A percentile compares a stretch with the other conserved stretches of the same genome.
Conservation (phyloP, 805 yeast species). For the Clavispora vitiphila region DNA sequence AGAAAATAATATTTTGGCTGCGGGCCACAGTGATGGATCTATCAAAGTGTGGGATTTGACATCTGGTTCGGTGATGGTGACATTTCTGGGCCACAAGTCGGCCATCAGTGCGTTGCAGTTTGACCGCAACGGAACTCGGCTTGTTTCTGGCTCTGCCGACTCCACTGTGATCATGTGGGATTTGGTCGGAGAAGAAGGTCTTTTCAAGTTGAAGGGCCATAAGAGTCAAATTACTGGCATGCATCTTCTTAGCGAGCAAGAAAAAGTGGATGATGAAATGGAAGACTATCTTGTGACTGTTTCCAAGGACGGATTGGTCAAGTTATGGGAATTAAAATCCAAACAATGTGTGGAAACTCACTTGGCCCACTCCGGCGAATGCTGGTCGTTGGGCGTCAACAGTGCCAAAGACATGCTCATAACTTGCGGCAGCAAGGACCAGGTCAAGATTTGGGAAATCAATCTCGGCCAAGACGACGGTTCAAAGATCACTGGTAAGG, state of each 20-base stretch:
- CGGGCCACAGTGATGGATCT: constrained; percentile 86
- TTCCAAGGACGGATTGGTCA: constrained; percentile 86
- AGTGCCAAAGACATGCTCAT: constrained; percentile 41
- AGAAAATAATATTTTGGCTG: constrained; percentile 68
- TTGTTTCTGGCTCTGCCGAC: constrained; percentile 84
- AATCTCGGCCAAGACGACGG: constrained; percentile 49
- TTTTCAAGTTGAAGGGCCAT: constrained; percentile 83
- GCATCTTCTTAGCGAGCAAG: constrained; percentile 36
- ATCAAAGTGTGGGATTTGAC: constrained; percentile 89
- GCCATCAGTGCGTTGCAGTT: constrained; percentile 67
- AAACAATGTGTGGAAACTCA: constrained; percentile 94
- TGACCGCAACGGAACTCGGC: constrained; percentile 76
- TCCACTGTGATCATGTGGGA: constrained; percentile 90
- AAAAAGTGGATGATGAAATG: constrained; percentile 41
- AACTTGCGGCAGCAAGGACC: constrained; percentile 78
- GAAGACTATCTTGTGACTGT: constrained; percentile 72
- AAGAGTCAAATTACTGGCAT: constrained; percentile 83
- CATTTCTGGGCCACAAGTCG: constrained; percentile 87
- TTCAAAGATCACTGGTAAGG: constrained; percentile 49
- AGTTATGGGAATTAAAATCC: constrained; percentile 87
- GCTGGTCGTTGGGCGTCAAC: constrained; percentile 73
- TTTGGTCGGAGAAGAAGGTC: constrained; percentile 84
- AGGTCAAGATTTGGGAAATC: constrained; percentile 78
- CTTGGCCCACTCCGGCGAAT: constrained; percentile 87
- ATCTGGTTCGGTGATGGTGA: constrained; percentile 70